These are phyloP conservation scores for Ilyonectria destructans DNA, from an alignment of 2,329 filamentous ascomycete species.

Conservation along the genomic window DNA sequence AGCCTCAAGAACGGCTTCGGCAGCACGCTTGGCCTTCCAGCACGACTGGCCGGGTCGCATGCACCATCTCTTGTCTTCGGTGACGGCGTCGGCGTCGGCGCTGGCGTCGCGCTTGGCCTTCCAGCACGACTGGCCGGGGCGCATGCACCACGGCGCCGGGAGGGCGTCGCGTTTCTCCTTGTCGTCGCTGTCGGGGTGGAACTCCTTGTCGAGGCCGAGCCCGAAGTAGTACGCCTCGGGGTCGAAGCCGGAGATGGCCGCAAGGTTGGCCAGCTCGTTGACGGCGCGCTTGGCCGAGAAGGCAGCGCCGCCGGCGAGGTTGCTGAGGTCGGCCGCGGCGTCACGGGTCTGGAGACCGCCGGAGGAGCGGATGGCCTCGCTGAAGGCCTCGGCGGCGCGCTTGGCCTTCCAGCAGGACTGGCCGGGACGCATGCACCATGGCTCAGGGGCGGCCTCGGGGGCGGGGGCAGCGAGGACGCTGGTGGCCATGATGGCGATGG, in stretches of 20 bases:
- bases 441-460: conserved; percentile 43
- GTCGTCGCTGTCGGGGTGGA: conserved; percentile 38
- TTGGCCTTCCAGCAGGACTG: conserved; percentile 61
- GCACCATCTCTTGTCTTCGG: conserved; percentile 50
- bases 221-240: conserved; percentile 53
- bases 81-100: conserved; percentile 55
- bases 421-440: conserved; percentile 58
- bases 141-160: conserved; percentile 54
- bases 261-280: conserved; percentile 57
- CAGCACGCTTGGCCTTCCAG: conserved; percentile 57
- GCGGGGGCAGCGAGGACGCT: conserved; percentile 39
- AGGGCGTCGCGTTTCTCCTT: conserved; percentile 45
- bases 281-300: conserved; percentile 58
- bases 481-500: conserved; percentile 44
- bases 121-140: conserved; percentile 60
- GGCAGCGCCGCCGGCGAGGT: conserved; percentile 56
- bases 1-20: conserved; percentile 50
- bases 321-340: conserved; percentile 49
- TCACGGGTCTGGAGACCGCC: conserved; percentile 48
- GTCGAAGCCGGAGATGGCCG: conserved; percentile 53
- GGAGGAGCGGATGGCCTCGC: conserved; percentile 48
- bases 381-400: conserved; percentile 58
- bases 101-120: conserved; percentile 45
- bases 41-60: conserved; percentile 52
- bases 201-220: conserved; percentile 50